Evolutionary conservation across 2,329 filamentous ascomycete genomes (phyloP).

Genomic region (Colletotrichum cuscutae): DNA sequence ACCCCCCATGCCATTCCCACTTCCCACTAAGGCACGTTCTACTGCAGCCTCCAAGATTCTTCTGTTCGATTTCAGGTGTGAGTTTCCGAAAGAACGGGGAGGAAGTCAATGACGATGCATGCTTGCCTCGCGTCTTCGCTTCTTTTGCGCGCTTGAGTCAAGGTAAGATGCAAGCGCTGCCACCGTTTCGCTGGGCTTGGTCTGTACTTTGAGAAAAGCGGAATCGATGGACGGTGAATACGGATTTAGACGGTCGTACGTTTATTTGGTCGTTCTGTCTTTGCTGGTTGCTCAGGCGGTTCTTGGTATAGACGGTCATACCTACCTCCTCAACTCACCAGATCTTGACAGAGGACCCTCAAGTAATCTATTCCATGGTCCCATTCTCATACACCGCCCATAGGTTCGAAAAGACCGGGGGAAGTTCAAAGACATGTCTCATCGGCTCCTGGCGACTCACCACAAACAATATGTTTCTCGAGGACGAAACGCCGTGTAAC

Average conservation of each 20-base stretch:
- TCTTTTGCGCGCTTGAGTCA: background rate
- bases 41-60: background rate
- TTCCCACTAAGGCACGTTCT: conserved; percentile 5
- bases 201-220: background rate
- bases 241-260: background rate
- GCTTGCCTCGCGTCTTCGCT: background rate
- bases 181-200: background rate
- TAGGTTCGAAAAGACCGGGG: background rate
- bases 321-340: too few species aligned
- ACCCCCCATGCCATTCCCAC: too few species aligned
- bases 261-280: too few species aligned
- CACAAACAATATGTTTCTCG: background rate
- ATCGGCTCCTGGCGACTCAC: background rate
- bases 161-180: background rate
- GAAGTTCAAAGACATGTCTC: background rate
- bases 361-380: background rate
- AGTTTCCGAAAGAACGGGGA: too few species aligned
- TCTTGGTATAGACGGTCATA: background rate
- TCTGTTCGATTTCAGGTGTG: background rate
- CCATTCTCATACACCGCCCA: background rate
- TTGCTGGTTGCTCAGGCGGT: too few species aligned
- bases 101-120: background rate
- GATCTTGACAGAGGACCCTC: background rate
- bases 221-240: background rate
- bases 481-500: background rate